Evolutionary conservation across 495 filamentous ascomycete genomes (phyloP).

Genomic region (Peziza echinospora): DNA sequence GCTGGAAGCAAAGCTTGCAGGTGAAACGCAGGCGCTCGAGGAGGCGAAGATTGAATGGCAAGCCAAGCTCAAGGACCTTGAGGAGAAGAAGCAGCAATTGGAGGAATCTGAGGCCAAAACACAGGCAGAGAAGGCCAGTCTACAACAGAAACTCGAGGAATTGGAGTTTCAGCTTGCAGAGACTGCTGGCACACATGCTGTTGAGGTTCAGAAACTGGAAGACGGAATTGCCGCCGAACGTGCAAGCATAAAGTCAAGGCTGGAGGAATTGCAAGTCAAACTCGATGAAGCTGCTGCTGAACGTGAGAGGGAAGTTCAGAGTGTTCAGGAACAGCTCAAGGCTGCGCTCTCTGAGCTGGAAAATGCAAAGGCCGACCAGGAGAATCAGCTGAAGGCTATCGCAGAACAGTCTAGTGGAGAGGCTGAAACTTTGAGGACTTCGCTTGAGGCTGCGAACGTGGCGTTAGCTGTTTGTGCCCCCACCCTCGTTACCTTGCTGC

Average conservation of each 20-base stretch:
- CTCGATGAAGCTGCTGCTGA: background rate
- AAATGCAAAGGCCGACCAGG: no score
- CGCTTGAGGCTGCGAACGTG: no score
- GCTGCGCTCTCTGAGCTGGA: no score
- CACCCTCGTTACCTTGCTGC: no score
- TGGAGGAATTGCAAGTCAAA: background rate
- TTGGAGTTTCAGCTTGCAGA: background rate
- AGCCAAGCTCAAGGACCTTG: background rate
- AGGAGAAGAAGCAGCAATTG: background rate
- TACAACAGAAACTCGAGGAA: background rate
- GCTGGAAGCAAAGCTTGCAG: conserved; percentile 4
- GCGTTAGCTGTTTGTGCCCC: no score
- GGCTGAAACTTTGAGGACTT: no score
- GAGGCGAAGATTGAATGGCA: background rate
- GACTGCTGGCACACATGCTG: background rate
- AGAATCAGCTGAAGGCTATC: no score
- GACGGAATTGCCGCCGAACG: background rate
- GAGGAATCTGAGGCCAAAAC: background rate
- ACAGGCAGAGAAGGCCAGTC: background rate
- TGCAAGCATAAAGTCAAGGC: background rate
- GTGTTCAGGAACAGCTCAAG: no score
- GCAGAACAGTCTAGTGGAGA: no score
- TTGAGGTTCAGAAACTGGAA: background rate
- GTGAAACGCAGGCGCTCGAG: background rate
- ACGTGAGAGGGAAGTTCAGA: background rate